phyloP scores from a whole-genome alignment of 2,329 filamentous ascomycete species.

The Tolypocladium tundrense region DNA sequence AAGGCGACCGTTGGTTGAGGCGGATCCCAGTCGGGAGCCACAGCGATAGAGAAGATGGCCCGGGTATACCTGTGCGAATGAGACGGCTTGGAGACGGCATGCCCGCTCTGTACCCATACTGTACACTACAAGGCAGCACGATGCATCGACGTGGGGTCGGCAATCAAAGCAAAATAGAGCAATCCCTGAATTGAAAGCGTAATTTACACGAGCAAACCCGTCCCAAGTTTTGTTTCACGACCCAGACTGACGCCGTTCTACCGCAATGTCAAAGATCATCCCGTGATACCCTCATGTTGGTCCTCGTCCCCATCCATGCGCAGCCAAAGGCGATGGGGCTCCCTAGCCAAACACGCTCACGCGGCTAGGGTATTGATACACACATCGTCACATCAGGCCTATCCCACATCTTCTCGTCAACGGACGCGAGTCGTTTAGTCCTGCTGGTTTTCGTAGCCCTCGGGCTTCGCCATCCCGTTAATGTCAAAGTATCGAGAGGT shows the following conservation, averaged over 20 bases:
- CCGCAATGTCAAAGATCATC: slow-evolving; percentile 10
- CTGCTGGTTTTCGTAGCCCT: slow-evolving; percentile 68
- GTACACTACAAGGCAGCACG: neutral
- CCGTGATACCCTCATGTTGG: neutral
- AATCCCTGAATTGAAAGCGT: neutral
- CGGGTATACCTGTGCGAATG: neutral
- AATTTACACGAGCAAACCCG: slow-evolving; percentile 17
- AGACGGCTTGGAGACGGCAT: neutral
- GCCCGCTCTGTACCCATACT: neutral
- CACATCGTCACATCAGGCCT: neutral
- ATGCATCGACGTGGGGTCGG: neutral
- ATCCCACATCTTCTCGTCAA: neutral
- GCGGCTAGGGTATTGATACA: neutral
- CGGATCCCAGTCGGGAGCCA: neutral
- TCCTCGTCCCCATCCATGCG: neutral
- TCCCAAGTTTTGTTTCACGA: slow-evolving; percentile 13
- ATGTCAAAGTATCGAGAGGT: slow-evolving; percentile 79
- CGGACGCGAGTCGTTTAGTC: slow-evolving; percentile 24
- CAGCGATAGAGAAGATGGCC: neutral
- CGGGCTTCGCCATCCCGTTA: slow-evolving; percentile 71
- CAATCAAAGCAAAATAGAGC: neutral
- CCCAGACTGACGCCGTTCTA: slow-evolving; percentile 14
- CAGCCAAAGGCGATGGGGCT: neutral
- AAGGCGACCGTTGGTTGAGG: slow-evolving; percentile 48
- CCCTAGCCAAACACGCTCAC: neutral